Evolutionary conservation across 2,329 filamentous ascomycete genomes (phyloP), one percentile per base, ranked within the genome.

Genomic region (Hypoxylon sp.): DNA sequence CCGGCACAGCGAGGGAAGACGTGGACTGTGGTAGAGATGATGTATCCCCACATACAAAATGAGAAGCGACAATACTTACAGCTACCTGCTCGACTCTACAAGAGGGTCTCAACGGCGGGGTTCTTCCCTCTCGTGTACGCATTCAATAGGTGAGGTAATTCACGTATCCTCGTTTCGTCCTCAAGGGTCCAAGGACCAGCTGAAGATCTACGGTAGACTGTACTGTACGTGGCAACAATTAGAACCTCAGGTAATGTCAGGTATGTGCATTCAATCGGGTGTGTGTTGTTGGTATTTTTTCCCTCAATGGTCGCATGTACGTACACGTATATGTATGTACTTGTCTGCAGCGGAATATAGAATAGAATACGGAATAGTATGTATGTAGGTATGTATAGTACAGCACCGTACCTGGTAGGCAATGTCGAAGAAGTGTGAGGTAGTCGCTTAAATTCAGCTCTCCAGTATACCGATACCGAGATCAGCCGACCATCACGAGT

Each of bases 71-170:
- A 30, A 40, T 66, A 70, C 67, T 61, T 67, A 55, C 46, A 20
- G 14, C 10, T 68, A 68, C 65, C 27, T 57, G 2, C 6, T 48
- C 27, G 20, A 20, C 42, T 17, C 25, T 35, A 50, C 3, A 51
- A 59, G 53, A 58, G 68, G 65, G 56, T 59, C 59, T 44, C 35
- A 27, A 64, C 44, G 44, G 69, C 69, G 69, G 69, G 69, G 69
- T 66, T 61, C 31, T 51, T 42, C 61, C 61, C 66, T 60, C 59
- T 71, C 69, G 69, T 71, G 69, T 66, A 71, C 62, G 46, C 63
- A 64, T 69, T 71, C 69, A 53, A 71, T 71, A 71, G 68, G 65
- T 66, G 68, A 71, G 65, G 65, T 66, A 64, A 69, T 71, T 66
- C 62, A 71, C 56, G 50, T 49, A 59, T 54, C 25, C 33, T 48